Evolutionary conservation across 306 rosid genomes (phyloP).

Genomic region (Bauhinia variegata): DNA sequence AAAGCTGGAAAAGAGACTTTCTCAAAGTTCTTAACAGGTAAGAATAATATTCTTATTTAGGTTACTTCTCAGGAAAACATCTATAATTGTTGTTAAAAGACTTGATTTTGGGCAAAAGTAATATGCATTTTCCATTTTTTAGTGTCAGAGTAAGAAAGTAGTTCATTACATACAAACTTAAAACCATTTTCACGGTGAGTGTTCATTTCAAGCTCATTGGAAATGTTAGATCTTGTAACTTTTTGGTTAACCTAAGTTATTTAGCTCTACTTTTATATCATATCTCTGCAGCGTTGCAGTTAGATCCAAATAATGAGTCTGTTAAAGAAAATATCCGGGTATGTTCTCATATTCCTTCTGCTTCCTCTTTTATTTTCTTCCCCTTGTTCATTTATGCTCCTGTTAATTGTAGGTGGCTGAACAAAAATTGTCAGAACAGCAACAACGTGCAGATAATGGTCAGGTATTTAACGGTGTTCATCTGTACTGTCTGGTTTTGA

Average conservation of each 20-base stretch:
- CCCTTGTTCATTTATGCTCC: slow-evolving; percentile 21
- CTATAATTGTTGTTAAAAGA: slow-evolving; percentile 23
- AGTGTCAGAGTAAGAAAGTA: slow-evolving; percentile 7
- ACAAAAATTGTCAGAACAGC: slow-evolving; percentile 61
- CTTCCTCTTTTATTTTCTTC: slow-evolving; percentile 25
- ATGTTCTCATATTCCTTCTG: slow-evolving; percentile 40
- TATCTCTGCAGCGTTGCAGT: slow-evolving; percentile 68
- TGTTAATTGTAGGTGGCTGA: slow-evolving; percentile 66
- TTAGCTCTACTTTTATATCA: slow-evolving; percentile 30
- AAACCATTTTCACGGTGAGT: background rate
- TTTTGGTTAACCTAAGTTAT: slow-evolving; percentile 3
- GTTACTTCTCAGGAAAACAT: no score
- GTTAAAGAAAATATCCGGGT: slow-evolving; percentile 85
- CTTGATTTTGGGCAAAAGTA: slow-evolving; percentile 1
- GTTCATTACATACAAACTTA: background rate
- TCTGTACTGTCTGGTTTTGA: background rate
- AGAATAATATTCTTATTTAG: background rate
- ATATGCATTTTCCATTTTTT: slow-evolving; percentile 12
- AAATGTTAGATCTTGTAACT: slow-evolving; percentile 12
- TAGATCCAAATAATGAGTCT: slow-evolving; percentile 85
- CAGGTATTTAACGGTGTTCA: slow-evolving; percentile 57
- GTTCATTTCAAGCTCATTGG: slow-evolving; percentile 23
- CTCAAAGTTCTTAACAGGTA: slow-evolving; percentile 14
- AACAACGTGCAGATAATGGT: slow-evolving; percentile 46
- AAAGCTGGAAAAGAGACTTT: background rate